A percentile compares a stretch with the other conserved stretches of the same genome.
Evolutionary conservation across 331 rosid species (phyloP).

Genomic region (Ulmus americana): DNA sequence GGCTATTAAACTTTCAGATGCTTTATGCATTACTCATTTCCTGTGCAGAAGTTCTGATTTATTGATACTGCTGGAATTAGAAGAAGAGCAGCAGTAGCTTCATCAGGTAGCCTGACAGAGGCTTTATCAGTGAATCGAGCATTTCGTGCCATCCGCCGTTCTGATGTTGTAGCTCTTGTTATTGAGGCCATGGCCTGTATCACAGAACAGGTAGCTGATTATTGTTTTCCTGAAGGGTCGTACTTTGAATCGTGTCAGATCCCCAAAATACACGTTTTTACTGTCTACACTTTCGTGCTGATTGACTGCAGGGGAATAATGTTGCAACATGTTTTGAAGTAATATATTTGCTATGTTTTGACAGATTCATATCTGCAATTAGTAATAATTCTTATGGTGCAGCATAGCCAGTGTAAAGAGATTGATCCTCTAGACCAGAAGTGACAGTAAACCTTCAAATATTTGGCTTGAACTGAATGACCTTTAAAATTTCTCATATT

Average conservation of each 20-base stretch:
- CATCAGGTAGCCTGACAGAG: constrained; percentile 84
- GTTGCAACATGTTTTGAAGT: too few relatives aligned
- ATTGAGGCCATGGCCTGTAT: constrained; percentile 95
- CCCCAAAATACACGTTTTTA: constrained; percentile 1
- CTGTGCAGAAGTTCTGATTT: constrained; percentile 66
- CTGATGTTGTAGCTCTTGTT: constrained; percentile 92
- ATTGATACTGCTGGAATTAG: constrained; percentile 98
- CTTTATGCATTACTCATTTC: constrained; percentile 4
- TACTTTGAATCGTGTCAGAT: background rate
- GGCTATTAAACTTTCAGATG: constrained; percentile 7
- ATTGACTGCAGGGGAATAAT: background rate
- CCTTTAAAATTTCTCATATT: too few relatives aligned
- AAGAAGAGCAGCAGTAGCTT: constrained; percentile 65
- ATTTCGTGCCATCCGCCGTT: constrained; percentile 84
- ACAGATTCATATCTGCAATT: too few relatives aligned
- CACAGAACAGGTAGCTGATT: constrained; percentile 74
- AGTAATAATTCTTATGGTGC: too few relatives aligned
- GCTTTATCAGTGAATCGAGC: constrained; percentile 88
- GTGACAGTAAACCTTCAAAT: too few relatives aligned
- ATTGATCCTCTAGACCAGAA: too few relatives aligned
- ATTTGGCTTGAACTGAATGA: too few relatives aligned
- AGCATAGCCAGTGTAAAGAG: too few relatives aligned
- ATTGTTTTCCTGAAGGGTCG: constrained; percentile 9
- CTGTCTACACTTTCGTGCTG: constrained; percentile 9
- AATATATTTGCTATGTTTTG: too few relatives aligned